Evolutionary conservation across 495 filamentous ascomycete genomes (phyloP), one percentile per base, ranked within the genome.

Genomic region (Podospora didyma): DNA sequence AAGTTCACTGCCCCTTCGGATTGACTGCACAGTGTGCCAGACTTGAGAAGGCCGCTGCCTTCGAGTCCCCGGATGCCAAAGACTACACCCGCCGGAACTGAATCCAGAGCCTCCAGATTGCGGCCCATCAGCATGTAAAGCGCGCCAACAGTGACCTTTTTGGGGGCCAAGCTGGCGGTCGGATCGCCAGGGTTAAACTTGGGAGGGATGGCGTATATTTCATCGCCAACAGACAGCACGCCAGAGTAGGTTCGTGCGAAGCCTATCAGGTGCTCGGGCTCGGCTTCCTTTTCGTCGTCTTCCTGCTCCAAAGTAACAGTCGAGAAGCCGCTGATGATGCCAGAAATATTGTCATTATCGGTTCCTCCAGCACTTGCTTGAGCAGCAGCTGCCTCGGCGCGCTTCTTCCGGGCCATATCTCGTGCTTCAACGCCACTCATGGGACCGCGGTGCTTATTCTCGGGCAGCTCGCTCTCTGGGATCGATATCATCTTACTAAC

Each of bases 401-500:
- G 79, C 75, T 96, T 97, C 69, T 84, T 88, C n/a, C 90, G 82
- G 0, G 85, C 93, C 42, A 95, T 64, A 58, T 97, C 92, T 55
- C 89, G 76, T 11, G 95, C 96, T 70, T 97, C 95, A 42, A 94
- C 95, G 0, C 89, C 86, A 51, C 83, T 93, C 62, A 99, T 80
- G 26, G 82, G 78, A 0, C 87, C 87, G 7, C 86, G 82, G 24
- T 88, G 82, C 65, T 86, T 93, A 58, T 92, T 90, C 50, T 90
- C 79, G 2, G 86, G 84, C 17, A 99, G 79, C 58, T 97, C 92
- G 64, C 89, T 96, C 63, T 92, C 89, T 2, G 90, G 92, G 17
- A 97, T 83, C 1, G 94, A 91, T 20, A 96, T 89, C 92, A 99
- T 96, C 71, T 99, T 99, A 72, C 92, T 97, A 42, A 99, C 90